Base-by-base conservation (phyloP, 1,284 basidiomycete species). In the Somion occarium region DNA sequence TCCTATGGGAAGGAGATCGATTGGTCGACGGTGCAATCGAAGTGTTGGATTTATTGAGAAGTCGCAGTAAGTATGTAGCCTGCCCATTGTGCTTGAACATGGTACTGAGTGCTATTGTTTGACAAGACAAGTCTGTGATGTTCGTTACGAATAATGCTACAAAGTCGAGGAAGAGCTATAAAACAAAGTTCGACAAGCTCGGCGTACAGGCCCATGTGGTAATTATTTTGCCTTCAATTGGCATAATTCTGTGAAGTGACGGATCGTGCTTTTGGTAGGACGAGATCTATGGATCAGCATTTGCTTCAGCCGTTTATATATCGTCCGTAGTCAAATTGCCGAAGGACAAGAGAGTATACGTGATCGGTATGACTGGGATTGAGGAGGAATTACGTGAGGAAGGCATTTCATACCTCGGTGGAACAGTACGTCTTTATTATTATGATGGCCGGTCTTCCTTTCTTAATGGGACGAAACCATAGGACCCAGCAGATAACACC, bases 81-180 rank as follows among this genome's bases (percentile, higher is more conserved):
- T 44, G 24, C n/a, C 19, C 3, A 20, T 26, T 5, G 26, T 19
- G 15, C 19, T 1, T 22, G n/a, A n/a, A n/a, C n/a, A 37, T 9
- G 22, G 15, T 46, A 26, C 47, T 52, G 4, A 51, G 27, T 30
- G 5, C 19, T 38, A 20, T 23, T 11, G 9, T 23, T 46, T 49
- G 41, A 38, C 50, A 63, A 86, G 91, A 88, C 49, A 99, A 98
- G 75, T 81, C 82, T 53, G 74, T 99, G 47, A 74, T 98, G 38
- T 99, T 98, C 66, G 94, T 98, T 37, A 98, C 95, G 25, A 98
- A 98, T 73, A 99, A 98, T 66, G 96, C 96, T n/a, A 93, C 88
- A 45, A 95, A 96, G 72, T 95, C 92, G 11, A 76, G 96, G 48
- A 80, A 74, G 66, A 85, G 75, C 63, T 95, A 95, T 77, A 93